A percentile compares a stretch with the other conserved stretches of the same genome.
phyloP scores from a whole-genome alignment of 1,284 basidiomycete species.

The Athelia sp. region DNA sequence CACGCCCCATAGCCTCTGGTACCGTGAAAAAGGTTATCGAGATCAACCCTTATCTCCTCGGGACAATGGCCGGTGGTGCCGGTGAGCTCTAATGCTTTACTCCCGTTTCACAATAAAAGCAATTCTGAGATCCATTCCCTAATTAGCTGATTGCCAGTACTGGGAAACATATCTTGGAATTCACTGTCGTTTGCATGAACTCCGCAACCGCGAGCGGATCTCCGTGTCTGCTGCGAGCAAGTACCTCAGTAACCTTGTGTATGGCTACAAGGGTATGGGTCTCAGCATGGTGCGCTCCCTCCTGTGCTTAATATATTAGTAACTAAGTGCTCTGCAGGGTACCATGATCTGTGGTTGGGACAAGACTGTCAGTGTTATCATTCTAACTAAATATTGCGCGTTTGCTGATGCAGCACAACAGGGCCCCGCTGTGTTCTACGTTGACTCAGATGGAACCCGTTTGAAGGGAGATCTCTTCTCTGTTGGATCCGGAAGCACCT shows the following conservation, averaged over 20 bases:
- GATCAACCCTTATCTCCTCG: constrained; percentile 97
- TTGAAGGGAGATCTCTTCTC: constrained; percentile 97
- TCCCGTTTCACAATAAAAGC: constrained; percentile 3
- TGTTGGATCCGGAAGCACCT: constrained; percentile 97
- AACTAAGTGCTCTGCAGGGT: constrained; percentile 49
- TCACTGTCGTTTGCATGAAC: constrained; percentile 95
- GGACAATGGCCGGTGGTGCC: constrained; percentile 99
- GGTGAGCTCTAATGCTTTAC: constrained; percentile 43
- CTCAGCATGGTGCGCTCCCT: constrained; percentile 82
- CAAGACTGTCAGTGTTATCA: constrained; percentile 75
- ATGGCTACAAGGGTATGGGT: constrained; percentile 99
- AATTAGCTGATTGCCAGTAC: constrained; percentile 83
- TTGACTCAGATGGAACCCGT: constrained; percentile 95
- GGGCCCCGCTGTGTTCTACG: constrained; percentile 97
- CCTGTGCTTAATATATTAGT: constrained; percentile 4
- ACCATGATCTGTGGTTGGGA: constrained; percentile 99
- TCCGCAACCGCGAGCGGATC: constrained; percentile 96
- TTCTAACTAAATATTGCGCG: not conserved
- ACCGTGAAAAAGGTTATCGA: constrained; percentile 99
- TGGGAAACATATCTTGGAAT: constrained; percentile 99
- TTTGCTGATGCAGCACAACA: constrained; percentile 21
- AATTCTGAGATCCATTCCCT: constrained; percentile 7
- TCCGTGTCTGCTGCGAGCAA: constrained; percentile 98
- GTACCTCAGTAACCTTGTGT: constrained; percentile 95
- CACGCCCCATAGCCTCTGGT: constrained; percentile 64